Evolutionary conservation across 1,284 basidiomycete species (phyloP).

Genomic region (Pseudozyma flocculosa): DNA sequence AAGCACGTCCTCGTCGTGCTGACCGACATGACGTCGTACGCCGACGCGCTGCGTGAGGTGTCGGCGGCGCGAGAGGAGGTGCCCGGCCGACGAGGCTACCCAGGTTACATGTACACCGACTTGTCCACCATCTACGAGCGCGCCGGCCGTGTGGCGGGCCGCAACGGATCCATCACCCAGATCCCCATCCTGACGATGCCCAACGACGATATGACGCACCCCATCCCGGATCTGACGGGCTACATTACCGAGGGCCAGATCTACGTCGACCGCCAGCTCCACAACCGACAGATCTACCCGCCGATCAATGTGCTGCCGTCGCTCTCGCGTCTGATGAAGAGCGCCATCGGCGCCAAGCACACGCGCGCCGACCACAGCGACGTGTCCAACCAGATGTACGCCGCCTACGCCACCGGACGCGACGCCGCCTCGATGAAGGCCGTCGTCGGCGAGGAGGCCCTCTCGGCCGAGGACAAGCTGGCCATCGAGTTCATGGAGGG

Average conservation of each 20-base stretch:
- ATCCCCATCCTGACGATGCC: conserved; percentile 99
- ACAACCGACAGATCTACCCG: conserved; percentile 96
- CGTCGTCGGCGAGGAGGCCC: conserved; percentile 96
- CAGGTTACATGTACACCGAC: conserved; percentile 76
- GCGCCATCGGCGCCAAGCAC: conserved; percentile 93
- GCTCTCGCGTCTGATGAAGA: conserved; percentile 98
- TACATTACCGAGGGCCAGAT: conserved; percentile 99
- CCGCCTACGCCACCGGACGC: conserved; percentile 65
- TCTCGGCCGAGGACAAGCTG: conserved; percentile 76
- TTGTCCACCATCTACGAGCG: conserved; percentile 94
- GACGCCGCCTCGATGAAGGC: conserved; percentile 99
- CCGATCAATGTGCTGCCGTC: conserved; percentile 99
- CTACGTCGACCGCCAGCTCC: conserved; percentile 85
- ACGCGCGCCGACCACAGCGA: conserved; percentile 98
- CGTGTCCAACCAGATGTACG: conserved; percentile 68
- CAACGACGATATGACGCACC: conserved; percentile 98
- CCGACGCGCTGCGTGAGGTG: conserved; percentile 88
- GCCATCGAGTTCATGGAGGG: conserved; percentile 55
- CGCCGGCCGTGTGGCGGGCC: conserved; percentile 94
- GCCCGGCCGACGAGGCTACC: conserved; percentile 98
- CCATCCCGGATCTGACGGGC: conserved; percentile 96
- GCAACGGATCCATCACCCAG: conserved; percentile 99
- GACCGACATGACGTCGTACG: conserved; percentile 98
- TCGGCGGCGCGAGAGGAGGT: conserved; percentile 99
- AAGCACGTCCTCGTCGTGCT: conserved; percentile 99